Evolutionary conservation across 2,329 filamentous ascomycete species (phyloP), one percentile per base, ranked within the genome.

Genomic region (Cordyceps tenuipes): DNA sequence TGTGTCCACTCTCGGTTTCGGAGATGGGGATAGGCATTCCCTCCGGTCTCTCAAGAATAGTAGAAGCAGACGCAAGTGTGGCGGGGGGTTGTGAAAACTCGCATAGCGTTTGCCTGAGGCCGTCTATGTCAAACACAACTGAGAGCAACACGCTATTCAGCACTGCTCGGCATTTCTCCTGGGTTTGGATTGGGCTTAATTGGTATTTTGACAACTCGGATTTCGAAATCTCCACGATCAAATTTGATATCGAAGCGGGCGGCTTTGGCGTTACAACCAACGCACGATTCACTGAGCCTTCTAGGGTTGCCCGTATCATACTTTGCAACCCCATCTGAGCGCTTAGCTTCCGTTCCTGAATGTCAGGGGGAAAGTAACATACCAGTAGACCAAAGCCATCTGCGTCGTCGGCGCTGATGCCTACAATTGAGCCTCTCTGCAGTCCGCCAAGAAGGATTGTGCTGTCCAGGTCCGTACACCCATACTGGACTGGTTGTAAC

Each of bases 41-140:
- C 6, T 43, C 17, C 15, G 21, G 19, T 52, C 23, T 26, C 23
- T 52, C 19, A 19, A 23, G 9, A 29, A 15, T 3, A 26, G 34
- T 3, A 26, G 43, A 23, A n/a, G 53, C 7, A n/a, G 43, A 36
- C n/a, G 26, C 15, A 39, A 21, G 15, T 23, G n/a, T 2, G 17
- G 4, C 19, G 31, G 17, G 2, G 6, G 55, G 34, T 19, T 41
- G 44, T 17, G 77, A 75, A 41, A 84, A 64, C 64, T 86, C 84
- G 2, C 67, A 70, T 39, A 86, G 65, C 1, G 82, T 82, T 67
- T 86, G 82, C 75, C 75, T 79, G 19, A 86, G 64, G 0, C 84
- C 84, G 50, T 84, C 77, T 12, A 83, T 64, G 62, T 85, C 82
- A 64, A 86, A 86, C 1, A 86, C 77, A 26, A 80, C 75, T 26